phyloP scores from a whole-genome alignment of 208 protist species.

The Leishmania braziliensis region DNA sequence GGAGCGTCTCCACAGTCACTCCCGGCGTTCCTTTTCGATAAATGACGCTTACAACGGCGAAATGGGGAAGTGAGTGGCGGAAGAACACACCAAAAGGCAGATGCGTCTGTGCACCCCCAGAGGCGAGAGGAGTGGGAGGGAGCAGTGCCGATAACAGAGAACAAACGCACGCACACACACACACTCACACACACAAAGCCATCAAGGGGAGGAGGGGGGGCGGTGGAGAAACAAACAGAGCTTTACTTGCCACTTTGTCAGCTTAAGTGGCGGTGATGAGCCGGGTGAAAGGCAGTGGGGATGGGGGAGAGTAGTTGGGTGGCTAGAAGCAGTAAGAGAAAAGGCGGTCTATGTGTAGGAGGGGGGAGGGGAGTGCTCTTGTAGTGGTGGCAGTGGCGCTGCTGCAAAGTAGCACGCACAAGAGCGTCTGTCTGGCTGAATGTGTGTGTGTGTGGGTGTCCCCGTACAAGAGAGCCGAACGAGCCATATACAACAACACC shows the following conservation, averaged over 20 bases:
- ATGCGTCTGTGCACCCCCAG: neutral
- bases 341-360: neutral
- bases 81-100: neutral
- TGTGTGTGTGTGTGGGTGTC: neutral
- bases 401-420: neutral
- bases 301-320: conserved; percentile 4
- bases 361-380: neutral
- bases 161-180: neutral
- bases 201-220: neutral
- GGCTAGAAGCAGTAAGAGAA: neutral
- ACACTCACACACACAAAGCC: neutral
- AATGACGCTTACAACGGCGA: neutral
- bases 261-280: neutral
- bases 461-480: neutral
- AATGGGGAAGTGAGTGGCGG: neutral
- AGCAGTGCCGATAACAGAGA: neutral
- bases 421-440: no score
- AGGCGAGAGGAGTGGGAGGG: neutral
- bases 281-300: neutral
- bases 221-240: neutral
- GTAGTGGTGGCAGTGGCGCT: neutral
- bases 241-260: no score
- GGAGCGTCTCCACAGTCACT: neutral
- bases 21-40: neutral
- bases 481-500: neutral